These are phyloP conservation scores for Salicornia ramosissima DNA, from an alignment of 148 eudicot species.

Conservation along the genomic window DNA sequence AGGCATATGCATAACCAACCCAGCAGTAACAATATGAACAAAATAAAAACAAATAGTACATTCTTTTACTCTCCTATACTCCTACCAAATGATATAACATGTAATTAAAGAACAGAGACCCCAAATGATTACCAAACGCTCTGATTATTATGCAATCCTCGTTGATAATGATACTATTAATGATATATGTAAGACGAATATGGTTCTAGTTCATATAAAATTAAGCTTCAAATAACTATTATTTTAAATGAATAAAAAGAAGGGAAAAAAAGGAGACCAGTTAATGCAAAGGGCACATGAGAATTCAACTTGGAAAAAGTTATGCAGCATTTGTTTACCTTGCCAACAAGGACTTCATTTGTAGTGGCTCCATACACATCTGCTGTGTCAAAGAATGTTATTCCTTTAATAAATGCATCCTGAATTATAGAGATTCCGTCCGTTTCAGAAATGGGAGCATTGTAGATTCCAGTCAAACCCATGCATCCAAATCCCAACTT, in stretches of 20 bases:
- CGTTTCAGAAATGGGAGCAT: conserved; percentile 48
- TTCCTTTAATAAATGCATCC: conserved; percentile 54
- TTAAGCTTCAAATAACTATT: neutral
- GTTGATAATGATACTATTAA: neutral
- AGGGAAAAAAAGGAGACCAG: neutral
- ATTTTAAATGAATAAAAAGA: too few relatives aligned
- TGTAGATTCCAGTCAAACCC: conserved; percentile 48
- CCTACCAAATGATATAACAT: neutral
- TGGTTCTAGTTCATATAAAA: neutral
- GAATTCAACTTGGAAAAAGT: neutral
- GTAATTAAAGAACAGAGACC: neutral
- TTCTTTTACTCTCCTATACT: too few relatives aligned
- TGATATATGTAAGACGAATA: neutral
- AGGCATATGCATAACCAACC: too few relatives aligned
- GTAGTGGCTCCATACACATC: conserved; percentile 53
- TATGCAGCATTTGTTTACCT: conserved; percentile 38
- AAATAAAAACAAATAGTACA: too few relatives aligned
- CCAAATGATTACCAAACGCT: neutral
- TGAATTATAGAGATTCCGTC: conserved; percentile 52
- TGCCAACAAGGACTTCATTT: conserved; percentile 60
- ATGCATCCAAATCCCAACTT: conserved; percentile 59
- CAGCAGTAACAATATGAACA: too few relatives aligned
- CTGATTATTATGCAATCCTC: neutral
- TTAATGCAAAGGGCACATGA: neutral
- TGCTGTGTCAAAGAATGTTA: conserved; percentile 70